Conservation (phyloP, 306 rosid species). For the Abrus pulchellus region DNA sequence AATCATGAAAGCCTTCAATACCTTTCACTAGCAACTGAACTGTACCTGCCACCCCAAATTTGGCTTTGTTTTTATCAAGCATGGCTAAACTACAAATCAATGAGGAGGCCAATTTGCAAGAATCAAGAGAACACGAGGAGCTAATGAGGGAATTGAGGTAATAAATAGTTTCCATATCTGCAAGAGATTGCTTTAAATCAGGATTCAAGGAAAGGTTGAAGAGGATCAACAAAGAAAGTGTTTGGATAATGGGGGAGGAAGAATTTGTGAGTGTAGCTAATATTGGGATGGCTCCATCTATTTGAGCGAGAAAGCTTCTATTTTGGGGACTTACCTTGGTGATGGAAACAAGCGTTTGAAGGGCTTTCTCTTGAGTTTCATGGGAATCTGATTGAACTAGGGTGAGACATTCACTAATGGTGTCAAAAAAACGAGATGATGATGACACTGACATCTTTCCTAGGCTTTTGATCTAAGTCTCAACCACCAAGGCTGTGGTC, state of each 20-base stretch:
- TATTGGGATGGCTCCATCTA: slow-evolving; percentile 62
- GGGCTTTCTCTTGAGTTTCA: slow-evolving; percentile 65
- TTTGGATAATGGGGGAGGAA: slow-evolving; percentile 58
- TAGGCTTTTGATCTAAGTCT: background rate
- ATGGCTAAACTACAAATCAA: slow-evolving; percentile 81
- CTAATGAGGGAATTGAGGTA: slow-evolving; percentile 66
- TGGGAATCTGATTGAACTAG: slow-evolving; percentile 53
- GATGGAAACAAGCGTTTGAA: slow-evolving; percentile 64
- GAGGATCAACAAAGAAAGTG: slow-evolving; percentile 73
- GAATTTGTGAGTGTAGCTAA: slow-evolving; percentile 67
- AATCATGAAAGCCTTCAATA: slow-evolving; percentile 41
- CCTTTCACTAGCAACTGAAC: slow-evolving; percentile 65
- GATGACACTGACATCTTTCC: slow-evolving; percentile 52
- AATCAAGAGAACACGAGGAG: slow-evolving; percentile 51
- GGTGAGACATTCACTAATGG: slow-evolving; percentile 54
- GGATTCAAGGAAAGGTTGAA: slow-evolving; percentile 85
- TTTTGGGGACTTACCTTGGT: slow-evolving; percentile 78
- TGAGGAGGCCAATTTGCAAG: slow-evolving; percentile 65
- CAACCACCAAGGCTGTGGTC: background rate
- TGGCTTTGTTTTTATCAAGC: slow-evolving; percentile 89
- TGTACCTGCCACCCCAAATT: slow-evolving; percentile 83
- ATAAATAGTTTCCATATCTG: slow-evolving; percentile 65
- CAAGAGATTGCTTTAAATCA: slow-evolving; percentile 72
- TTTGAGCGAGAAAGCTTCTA: slow-evolving; percentile 66
- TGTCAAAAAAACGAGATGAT: slow-evolving; percentile 49